phyloP scores from a whole-genome alignment of 148 eudicot genomes.

The Camellia japonica region DNA sequence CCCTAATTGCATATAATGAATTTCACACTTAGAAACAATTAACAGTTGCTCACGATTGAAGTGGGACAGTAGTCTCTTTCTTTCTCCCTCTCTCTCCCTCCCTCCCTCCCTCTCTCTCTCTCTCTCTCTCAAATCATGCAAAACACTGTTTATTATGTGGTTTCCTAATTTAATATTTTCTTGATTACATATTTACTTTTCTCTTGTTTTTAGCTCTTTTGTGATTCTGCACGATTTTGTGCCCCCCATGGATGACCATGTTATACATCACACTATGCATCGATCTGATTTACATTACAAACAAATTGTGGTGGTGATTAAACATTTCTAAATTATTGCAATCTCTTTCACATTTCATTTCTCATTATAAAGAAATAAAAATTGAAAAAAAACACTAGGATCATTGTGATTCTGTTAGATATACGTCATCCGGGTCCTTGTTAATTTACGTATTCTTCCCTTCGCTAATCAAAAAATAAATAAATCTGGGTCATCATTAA shows the following conservation, averaged over 20 bases:
- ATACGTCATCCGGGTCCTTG: no score
- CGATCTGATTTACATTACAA: not conserved
- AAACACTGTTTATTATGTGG: conserved; percentile 23
- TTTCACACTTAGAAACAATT: not conserved
- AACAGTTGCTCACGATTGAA: not conserved
- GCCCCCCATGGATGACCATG: conserved; percentile 24
- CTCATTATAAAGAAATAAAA: not conserved
- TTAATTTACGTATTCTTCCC: no score
- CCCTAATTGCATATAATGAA: not conserved
- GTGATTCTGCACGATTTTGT: conserved; percentile 35
- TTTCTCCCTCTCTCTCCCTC: conserved; percentile 8
- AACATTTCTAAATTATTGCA: no score
- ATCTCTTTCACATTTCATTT: not conserved
- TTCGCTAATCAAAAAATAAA: no score
- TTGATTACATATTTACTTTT: conserved; percentile 14
- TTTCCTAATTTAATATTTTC: conserved; percentile 8
- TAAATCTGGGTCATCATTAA: no score
- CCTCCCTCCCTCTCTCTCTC: not conserved
- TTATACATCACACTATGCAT: conserved; percentile 14
- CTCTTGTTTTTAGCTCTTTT: conserved; percentile 26
- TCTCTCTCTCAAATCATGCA: conserved; percentile 22
- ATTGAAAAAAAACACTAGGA: not conserved
- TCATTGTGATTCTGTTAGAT: not conserved
- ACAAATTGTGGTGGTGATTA: not conserved
- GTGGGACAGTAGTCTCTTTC: conserved; percentile 4